phyloP scores from a whole-genome alignment of 2,329 filamentous ascomycete genomes.

The Ceratocystis eucalypticola region DNA sequence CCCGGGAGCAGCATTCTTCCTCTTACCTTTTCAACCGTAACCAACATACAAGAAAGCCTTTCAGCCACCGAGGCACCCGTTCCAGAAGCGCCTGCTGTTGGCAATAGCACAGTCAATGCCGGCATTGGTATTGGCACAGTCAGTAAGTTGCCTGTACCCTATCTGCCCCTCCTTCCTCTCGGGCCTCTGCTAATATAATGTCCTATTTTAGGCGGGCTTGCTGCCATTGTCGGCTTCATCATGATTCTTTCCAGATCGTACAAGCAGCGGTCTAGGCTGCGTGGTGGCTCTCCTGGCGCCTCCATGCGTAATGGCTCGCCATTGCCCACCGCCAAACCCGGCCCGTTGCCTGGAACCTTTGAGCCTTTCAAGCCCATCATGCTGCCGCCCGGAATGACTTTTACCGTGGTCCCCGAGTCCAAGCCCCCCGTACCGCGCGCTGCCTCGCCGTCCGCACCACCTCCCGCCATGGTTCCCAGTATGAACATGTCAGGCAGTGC shows the following conservation, averaged over 20 bases:
- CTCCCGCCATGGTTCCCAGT: background rate
- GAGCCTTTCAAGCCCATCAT: conserved; percentile 17
- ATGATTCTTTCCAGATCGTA: conserved; percentile 13
- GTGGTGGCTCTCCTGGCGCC: conserved; percentile 3
- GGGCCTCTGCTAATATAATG: background rate
- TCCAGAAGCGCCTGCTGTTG: background rate
- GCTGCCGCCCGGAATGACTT: conserved; percentile 16
- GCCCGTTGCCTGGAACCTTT: conserved; percentile 16
- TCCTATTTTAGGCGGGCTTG: conserved; percentile 10
- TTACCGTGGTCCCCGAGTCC: background rate
- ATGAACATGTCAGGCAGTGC: background rate
- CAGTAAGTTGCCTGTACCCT: background rate
- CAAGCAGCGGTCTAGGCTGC: background rate
- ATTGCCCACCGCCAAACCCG: conserved; percentile 13
- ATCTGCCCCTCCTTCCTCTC: background rate
- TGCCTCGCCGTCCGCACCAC: background rate
- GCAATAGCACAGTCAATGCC: conserved; percentile 11
- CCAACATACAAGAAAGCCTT: conserved; percentile 13
- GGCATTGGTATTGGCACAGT: conserved; percentile 16
- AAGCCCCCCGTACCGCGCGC: background rate
- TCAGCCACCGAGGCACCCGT: conserved; percentile 1
- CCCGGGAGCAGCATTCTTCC: background rate
- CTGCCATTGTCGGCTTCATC: conserved; percentile 16
- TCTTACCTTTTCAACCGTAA: conserved; percentile 12
- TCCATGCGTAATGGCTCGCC: background rate